Conservation (phyloP, 768 basidiomycete species). For the Mycena rebaudengoi region DNA sequence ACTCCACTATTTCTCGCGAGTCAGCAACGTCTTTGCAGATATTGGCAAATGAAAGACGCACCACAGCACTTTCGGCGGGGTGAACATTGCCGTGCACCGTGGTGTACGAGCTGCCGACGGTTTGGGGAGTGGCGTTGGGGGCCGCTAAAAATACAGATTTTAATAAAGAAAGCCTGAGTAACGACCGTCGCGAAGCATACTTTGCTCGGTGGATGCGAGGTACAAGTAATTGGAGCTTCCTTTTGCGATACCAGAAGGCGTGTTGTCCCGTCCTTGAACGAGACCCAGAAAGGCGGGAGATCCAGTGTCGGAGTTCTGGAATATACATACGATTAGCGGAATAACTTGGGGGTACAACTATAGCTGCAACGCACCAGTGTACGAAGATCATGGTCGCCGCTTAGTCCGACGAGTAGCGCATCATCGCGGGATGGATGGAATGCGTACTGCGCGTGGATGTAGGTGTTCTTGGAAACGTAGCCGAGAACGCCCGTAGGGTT, state of each 20-base stretch:
- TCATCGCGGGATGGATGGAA: conserved; percentile 7
- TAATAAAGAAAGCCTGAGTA: not conserved
- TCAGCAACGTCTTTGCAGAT: not conserved
- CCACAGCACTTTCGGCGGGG: conserved; percentile 25
- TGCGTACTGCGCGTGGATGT: conserved; percentile 10
- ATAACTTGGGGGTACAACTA: not conserved
- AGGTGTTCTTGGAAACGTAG: conserved; percentile 15
- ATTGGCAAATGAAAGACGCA: conserved; percentile 1
- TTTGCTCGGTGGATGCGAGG: conserved; percentile 25
- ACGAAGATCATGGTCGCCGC: conserved; percentile 4
- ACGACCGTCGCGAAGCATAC: conserved; percentile 22
- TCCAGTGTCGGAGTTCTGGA: conserved; percentile 27
- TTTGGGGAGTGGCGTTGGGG: conserved; percentile 16
- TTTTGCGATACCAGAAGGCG: conserved; percentile 14
- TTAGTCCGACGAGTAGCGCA: conserved; percentile 11
- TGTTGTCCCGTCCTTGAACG: conserved; percentile 29
- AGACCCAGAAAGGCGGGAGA: conserved; percentile 29
- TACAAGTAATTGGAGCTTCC: conserved; percentile 21
- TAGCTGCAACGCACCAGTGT: not conserved
- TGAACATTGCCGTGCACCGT: not conserved
- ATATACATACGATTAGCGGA: too few species aligned
- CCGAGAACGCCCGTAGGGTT: conserved; percentile 11
- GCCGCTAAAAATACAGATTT: conserved; percentile 8
- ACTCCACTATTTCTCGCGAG: conserved; percentile 25
- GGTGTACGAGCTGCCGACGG: conserved; percentile 15